These are phyloP conservation scores for Trametes villosa DNA, from an alignment of 768 basidiomycete species.

Conservation along the genomic window DNA sequence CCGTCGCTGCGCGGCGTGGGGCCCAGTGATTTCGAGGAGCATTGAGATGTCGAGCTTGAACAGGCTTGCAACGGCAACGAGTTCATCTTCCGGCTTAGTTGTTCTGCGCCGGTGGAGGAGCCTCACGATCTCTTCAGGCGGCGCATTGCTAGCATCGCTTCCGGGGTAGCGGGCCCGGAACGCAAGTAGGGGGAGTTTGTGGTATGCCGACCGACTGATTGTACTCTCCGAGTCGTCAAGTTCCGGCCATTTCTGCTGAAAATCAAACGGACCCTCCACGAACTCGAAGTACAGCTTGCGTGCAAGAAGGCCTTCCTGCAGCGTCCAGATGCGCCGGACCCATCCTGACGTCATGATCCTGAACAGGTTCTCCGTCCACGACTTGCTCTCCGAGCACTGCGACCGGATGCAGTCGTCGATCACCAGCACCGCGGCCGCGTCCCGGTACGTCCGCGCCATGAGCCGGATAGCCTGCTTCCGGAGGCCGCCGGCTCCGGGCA, in stretches of 20 bases:
- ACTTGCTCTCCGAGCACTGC: background rate
- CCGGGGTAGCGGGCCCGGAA: background rate
- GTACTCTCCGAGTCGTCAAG: no score
- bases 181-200: background rate
- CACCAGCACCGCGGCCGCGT: conserved; percentile 16
- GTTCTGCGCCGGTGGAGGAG: conserved; percentile 2
- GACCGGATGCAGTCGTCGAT: conserved; percentile 10
- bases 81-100: conserved; percentile 6
- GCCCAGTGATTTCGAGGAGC: background rate
- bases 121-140: background rate
- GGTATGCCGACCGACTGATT: no score
- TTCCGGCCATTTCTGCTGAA: no score
- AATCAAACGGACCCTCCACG: no score
- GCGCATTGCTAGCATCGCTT: background rate
- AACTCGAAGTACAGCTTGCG: conserved; percentile 12
- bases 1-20: background rate
- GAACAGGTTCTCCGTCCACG: background rate
- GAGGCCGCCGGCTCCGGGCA: background rate
- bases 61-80: conserved; percentile 1
- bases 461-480: conserved; percentile 16
- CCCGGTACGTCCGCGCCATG: conserved; percentile 18
- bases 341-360: conserved; percentile 11
- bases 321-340: conserved; percentile 17
- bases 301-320: conserved; percentile 13
- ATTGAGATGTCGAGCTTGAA: background rate